A percentile compares a stretch with the other conserved stretches of the same genome.
phyloP scores from a whole-genome alignment of 73 alveolate genomes.

The Breviolum minutum region DNA sequence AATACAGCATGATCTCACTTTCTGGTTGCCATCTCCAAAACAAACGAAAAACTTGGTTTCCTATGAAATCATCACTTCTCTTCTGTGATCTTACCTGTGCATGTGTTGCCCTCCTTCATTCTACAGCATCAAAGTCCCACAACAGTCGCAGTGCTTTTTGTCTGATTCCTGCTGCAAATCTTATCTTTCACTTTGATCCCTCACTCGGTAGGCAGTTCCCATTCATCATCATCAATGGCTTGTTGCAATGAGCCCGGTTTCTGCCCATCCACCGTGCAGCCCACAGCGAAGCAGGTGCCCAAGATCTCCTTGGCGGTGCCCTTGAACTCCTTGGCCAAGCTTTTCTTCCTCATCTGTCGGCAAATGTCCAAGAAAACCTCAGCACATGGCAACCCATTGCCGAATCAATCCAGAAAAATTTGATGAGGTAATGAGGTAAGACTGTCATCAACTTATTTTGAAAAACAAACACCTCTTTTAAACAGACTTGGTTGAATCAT shows the following conservation, averaged over 20 bases:
- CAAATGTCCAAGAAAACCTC: conserved; percentile 64
- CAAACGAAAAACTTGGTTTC: too few species aligned
- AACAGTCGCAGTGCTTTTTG: neutral
- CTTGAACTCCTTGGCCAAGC: conserved; percentile 94
- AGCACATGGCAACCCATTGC: neutral
- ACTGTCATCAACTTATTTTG: neutral
- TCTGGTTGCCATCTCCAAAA: too few species aligned
- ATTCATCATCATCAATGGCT: conserved; percentile 71
- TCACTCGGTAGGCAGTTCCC: conserved; percentile 94
- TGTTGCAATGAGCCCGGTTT: conserved; percentile 79
- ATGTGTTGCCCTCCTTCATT: neutral
- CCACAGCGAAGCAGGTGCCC: conserved; percentile 95
- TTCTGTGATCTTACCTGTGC: neutral
- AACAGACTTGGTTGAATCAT: too few species aligned
- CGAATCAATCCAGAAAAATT: neutral
- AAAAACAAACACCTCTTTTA: too few species aligned
- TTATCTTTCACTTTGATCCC: neutral
- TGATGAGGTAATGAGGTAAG: neutral
- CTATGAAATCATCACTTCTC: neutral
- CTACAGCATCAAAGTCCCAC: neutral
- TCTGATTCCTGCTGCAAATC: neutral
- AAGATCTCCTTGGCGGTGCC: conserved; percentile 93
- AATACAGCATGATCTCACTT: too few species aligned
- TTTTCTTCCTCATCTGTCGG: conserved; percentile 88
- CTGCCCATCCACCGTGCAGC: conserved; percentile 95